Evolutionary conservation across 1,139 yeast genomes (phyloP).

Genomic region (Hyphopichia wangnamkhiaoensis): DNA sequence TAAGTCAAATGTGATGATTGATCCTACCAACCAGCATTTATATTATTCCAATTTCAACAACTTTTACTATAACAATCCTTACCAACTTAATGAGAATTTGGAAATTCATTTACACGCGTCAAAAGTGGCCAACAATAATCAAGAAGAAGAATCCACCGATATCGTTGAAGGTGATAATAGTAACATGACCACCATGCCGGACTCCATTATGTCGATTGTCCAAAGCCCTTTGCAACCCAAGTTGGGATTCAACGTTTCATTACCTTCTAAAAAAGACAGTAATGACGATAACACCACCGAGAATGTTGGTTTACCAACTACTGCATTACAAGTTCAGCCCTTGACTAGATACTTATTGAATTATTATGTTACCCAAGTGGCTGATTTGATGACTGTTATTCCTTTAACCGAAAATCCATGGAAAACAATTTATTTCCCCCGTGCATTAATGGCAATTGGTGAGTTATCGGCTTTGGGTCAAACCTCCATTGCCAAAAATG

Average conservation of each 20-base stretch:
- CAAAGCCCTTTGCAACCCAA: constrained; percentile 48
- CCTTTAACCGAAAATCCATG: constrained; percentile 83
- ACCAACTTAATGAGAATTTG: constrained; percentile 40
- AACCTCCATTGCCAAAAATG: constrained; percentile 76
- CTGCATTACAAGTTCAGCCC: constrained; percentile 66
- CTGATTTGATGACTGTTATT: constrained; percentile 85
- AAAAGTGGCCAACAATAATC: constrained; percentile 17
- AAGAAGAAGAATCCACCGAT: constrained; percentile 35
- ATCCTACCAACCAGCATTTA: constrained; percentile 40
- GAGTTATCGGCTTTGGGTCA: constrained; percentile 74
- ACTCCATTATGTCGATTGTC: constrained; percentile 49
- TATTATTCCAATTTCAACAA: constrained; percentile 45
- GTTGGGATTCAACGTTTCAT: constrained; percentile 38
- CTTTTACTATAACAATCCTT: constrained; percentile 46
- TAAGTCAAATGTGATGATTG: constrained; percentile 19
- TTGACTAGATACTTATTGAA: constrained; percentile 68
- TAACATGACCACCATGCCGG: constrained; percentile 42
- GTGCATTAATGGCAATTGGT: constrained; percentile 80
- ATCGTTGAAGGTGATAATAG: constrained; percentile 37
- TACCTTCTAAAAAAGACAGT: constrained; percentile 14
- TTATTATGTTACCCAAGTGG: constrained; percentile 77
- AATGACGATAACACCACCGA: constrained; percentile 4
- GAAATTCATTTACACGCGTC: constrained; percentile 50
- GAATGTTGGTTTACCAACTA: constrained; percentile 50
- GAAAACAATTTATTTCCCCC: constrained; percentile 80